Conservation (phyloP, 331 rosid species). For the Cydonia oblonga region DNA sequence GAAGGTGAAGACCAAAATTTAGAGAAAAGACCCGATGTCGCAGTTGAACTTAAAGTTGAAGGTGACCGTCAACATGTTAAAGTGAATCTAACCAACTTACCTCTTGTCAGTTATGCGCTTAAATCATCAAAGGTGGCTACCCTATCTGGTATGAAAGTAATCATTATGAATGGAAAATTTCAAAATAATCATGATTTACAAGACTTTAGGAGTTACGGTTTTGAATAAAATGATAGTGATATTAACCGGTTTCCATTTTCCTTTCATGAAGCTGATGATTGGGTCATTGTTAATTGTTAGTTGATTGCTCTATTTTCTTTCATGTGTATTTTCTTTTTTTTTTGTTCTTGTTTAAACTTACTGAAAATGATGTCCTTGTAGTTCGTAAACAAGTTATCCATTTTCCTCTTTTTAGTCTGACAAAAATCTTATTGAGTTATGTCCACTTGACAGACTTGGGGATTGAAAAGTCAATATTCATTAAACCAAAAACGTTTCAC, state of each 20-base stretch:
- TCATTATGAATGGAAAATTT: constrained; percentile 1
- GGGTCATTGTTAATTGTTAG: neutral
- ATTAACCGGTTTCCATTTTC: neutral
- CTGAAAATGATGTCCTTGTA: neutral
- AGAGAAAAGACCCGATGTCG: constrained; percentile 40
- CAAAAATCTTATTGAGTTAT: neutral
- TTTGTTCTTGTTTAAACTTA: constrained; percentile 1
- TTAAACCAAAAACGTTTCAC: constrained; percentile 83
- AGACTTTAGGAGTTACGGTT: neutral
- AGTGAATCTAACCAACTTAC: constrained; percentile 44
- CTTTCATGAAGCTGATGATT: neutral
- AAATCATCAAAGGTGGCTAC: constrained; percentile 40
- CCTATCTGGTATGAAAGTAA: constrained; percentile 42
- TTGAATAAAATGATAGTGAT: constrained; percentile 8
- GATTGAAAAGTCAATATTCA: constrained; percentile 72
- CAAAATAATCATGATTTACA: neutral
- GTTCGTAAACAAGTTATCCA: neutral
- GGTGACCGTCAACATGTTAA: constrained; percentile 32
- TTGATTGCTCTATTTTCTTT: neutral
- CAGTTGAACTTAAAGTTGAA: constrained; percentile 44
- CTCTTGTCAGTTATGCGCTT: constrained; percentile 53
- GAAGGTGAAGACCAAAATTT: constrained; percentile 35
- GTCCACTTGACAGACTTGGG: constrained; percentile 41
- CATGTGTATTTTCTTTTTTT: neutral
- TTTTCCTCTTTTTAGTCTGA: neutral